Evolutionary conservation across 805 yeast genomes (phyloP).

Genomic region (Tetrapisispora phaffii): DNA sequence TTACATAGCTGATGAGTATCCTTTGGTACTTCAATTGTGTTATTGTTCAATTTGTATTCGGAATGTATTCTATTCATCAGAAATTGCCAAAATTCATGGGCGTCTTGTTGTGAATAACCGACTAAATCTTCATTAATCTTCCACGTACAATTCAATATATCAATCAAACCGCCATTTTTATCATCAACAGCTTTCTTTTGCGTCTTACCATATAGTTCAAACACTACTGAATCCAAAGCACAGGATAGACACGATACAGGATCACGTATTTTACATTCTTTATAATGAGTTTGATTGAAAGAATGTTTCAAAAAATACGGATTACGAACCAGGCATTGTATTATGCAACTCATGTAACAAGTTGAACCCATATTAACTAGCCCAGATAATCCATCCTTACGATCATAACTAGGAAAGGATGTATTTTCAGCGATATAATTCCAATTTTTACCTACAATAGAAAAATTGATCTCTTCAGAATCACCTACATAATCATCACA

Average conservation of each 20-base stretch:
- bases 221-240: conserved; percentile 69
- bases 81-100: conserved; percentile 96
- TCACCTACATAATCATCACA: conserved; percentile 69
- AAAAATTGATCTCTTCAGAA: conserved; percentile 31
- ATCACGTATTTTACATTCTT: conserved; percentile 21
- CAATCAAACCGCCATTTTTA: conserved; percentile 57
- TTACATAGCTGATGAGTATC: conserved; percentile 35
- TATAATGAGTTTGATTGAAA: conserved; percentile 35
- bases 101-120: conserved; percentile 96
- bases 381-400: conserved; percentile 76
- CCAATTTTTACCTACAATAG: conserved; percentile 22
- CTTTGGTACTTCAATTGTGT: conserved; percentile 7
- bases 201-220: conserved; percentile 51
- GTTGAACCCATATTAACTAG: conserved; percentile 93
- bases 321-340: conserved; percentile 84
- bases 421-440: conserved; percentile 16
- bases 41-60: conserved; percentile 18
- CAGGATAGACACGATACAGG: conserved; percentile 61
- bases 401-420: conserved; percentile 30
- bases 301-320: conserved; percentile 76
- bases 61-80: conserved; percentile 72
- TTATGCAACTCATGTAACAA: conserved; percentile 89
- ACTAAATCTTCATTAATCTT: conserved; percentile 74
- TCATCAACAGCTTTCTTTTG: conserved; percentile 5
- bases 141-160: conserved; percentile 79